These are phyloP conservation scores for Elongisporangium anandrum DNA, from an alignment of 352 stramenopile species.

Conservation along the genomic window DNA sequence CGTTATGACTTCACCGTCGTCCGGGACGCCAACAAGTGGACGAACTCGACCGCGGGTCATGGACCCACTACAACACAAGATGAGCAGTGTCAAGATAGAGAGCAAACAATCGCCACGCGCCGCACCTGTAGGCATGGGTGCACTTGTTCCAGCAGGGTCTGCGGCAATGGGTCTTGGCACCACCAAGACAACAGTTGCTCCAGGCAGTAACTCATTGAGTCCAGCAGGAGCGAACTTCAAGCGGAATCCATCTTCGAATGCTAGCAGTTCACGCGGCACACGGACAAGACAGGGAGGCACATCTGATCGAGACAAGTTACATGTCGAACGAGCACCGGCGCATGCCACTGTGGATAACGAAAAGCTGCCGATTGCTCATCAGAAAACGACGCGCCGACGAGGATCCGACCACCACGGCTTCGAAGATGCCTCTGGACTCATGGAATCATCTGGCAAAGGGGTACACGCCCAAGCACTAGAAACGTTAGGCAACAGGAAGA, in stretches of 20 bases:
- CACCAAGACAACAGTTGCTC: conserved; percentile 6
- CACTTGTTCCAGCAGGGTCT: conserved; percentile 18
- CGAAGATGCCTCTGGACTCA: conserved; percentile 11
- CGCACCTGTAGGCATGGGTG: conserved; percentile 12
- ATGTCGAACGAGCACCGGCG: conserved; percentile 36
- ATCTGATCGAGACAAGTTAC: conserved; percentile 25
- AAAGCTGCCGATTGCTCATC: conserved; percentile 37
- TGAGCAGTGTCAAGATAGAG: conserved; percentile 23
- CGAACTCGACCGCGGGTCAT: conserved; percentile 38
- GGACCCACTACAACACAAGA: conserved; percentile 40
- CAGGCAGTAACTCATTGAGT: background rate
- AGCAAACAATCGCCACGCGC: conserved; percentile 35
- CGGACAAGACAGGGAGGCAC: conserved; percentile 17
- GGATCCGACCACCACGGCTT: conserved; percentile 44
- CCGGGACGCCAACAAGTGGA: conserved; percentile 26
- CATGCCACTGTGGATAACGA: conserved; percentile 37
- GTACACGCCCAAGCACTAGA: conserved; percentile 13
- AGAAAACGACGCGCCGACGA: conserved; percentile 32
- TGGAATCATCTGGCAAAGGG: conserved; percentile 15
- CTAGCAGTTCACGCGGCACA: conserved; percentile 8
- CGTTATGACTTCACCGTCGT: conserved; percentile 9
- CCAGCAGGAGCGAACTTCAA: conserved; percentile 33
- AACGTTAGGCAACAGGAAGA: conserved; percentile 18
- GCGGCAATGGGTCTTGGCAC: conserved; percentile 9
- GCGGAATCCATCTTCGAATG: conserved; percentile 40